These are phyloP conservation scores for Paraglomus brasilianum DNA, from an alignment of 192 early-diverging fungal species.

Conservation along the genomic window DNA sequence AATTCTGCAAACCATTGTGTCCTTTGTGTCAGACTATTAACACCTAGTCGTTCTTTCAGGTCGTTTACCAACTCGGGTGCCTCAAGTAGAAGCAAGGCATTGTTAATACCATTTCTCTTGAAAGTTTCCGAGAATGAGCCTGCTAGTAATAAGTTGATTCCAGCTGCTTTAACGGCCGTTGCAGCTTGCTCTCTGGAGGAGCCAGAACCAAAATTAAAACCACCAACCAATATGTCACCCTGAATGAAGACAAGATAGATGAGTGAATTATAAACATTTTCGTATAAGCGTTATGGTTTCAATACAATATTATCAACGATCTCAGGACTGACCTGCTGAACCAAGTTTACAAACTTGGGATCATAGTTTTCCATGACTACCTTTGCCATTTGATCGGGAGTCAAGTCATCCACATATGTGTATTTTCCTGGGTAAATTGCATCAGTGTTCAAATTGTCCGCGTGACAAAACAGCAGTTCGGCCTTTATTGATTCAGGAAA, in stretches of 20 bases:
- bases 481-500: constrained; percentile 78
- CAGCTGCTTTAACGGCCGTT: constrained; percentile 86
- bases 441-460: constrained; percentile 98
- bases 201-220: constrained; percentile 97
- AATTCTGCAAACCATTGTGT: constrained; percentile 74
- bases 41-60: constrained; percentile 55
- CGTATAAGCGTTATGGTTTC: not conserved
- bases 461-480: constrained; percentile 84
- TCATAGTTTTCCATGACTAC: constrained; percentile 99
- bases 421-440: constrained; percentile 99
- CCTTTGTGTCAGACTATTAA: constrained; percentile 60
- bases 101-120: constrained; percentile 99
- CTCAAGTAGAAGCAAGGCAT: constrained; percentile 91
- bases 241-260: constrained; percentile 24
- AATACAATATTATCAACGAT: not conserved
- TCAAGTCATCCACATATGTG: constrained; percentile 96
- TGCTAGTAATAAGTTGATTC: constrained; percentile 82
- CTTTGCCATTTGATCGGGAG: constrained; percentile 83
- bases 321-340: constrained; percentile 48
- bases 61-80: constrained; percentile 77
- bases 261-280: not conserved
- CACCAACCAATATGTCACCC: constrained; percentile 85
- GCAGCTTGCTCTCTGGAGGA: constrained; percentile 98
- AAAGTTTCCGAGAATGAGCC: constrained; percentile 97
- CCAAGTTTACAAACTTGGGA: constrained; percentile 70